phyloP scores from a whole-genome alignment of 495 filamentous ascomycete species.

The Penicillium maclennaniae region DNA sequence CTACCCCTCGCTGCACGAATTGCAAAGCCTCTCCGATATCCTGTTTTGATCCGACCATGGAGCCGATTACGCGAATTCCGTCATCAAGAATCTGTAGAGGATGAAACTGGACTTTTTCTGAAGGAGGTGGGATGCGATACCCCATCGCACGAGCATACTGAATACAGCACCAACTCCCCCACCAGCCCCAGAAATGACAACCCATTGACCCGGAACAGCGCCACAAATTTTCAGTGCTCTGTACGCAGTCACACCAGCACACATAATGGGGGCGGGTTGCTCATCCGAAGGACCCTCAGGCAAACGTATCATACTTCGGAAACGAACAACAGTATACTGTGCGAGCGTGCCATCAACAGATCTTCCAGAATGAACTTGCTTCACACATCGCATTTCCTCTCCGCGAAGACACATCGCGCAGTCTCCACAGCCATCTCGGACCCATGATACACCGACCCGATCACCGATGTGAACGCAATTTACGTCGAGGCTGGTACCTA shows the following conservation, averaged over 20 bases:
- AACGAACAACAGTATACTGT: background rate
- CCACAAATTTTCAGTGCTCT: conserved; percentile 45
- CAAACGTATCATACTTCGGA: conserved; percentile 57
- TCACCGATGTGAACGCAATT: background rate
- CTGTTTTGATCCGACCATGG: too few relatives aligned
- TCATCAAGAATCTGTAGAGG: too few relatives aligned
- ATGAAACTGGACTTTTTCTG: too few relatives aligned
- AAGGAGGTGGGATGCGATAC: conserved; percentile 5
- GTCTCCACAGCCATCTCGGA: background rate
- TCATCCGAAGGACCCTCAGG: conserved; percentile 48
- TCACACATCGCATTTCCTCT: background rate
- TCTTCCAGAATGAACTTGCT: background rate
- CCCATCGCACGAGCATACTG: conserved; percentile 45
- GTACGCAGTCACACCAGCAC: conserved; percentile 48
- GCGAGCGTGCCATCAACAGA: background rate
- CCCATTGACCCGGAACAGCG: conserved; percentile 49
- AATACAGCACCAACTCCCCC: conserved; percentile 54
- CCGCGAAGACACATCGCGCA: background rate
- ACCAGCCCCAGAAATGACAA: conserved; percentile 41
- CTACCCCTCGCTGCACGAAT: too few relatives aligned
- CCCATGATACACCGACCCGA: background rate
- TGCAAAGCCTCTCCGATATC: too few relatives aligned
- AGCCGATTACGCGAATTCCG: too few relatives aligned
- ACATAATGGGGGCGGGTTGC: conserved; percentile 53
- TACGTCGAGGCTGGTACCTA: background rate